Evolutionary conservation across 495 filamentous ascomycete genomes (phyloP), one percentile per base, ranked within the genome.

Genomic region (Tuber microsphaerosporum): DNA sequence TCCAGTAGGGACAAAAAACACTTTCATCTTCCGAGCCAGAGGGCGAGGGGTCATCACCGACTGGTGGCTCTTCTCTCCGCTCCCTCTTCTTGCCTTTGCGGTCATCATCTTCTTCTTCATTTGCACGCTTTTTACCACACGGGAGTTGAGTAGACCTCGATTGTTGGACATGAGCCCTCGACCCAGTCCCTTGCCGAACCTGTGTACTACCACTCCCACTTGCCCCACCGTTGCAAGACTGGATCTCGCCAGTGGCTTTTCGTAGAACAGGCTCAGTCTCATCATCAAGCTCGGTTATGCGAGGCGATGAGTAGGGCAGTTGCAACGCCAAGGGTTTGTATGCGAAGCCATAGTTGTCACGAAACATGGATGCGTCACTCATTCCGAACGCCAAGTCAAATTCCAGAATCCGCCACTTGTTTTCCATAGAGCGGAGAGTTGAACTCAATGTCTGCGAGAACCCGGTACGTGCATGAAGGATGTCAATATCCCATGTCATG

Each of bases 311-410:
- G 5, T 4, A 34, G 26, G 56, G 56, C 31, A 31, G 56, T 65
- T 34, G 56, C 26, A 65, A 34, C 56, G 26, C 56, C 56, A 65
- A 19, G 34, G 56, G 26, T 65, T 34, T 65, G 56, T 12, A 17
- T 65, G 26, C 26, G 56, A 65, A 46, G 41, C 65, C 26, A 46
- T 20, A 74, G 8, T 22, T 68, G 14, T 42, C 73, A 48, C 56
- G 31, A 17, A 34, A 39, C 19, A 7, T 17, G 4, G 34, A 20
- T 43, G 61, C n/a, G 19, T 34, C 61, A 10, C 75, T 42, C 10
- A 10, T 70, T 31, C 56, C 42, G 20, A 76, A 75, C 7, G 43
- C 61, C 17, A 34, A 20, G 20, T 76, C 73, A 43, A 76, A 76
- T 22, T 46, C 56, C 22, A 22, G 39, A 43, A 76, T 65, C 56